phyloP scores from a whole-genome alignment of 179 eudicot genomes.

The Vitellaria paradoxa region DNA sequence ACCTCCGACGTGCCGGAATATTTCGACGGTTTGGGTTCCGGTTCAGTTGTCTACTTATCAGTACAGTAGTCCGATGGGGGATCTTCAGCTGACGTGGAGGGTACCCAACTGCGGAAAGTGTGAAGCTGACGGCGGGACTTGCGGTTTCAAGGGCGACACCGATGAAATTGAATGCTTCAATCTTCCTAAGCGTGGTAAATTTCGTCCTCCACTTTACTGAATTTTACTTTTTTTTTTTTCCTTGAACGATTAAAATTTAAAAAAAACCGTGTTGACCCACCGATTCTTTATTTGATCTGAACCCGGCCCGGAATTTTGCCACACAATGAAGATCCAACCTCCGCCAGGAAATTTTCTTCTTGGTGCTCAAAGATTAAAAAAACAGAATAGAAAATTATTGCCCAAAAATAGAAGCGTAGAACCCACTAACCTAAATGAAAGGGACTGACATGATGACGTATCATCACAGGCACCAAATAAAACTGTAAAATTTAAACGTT shows the following conservation, averaged over 20 bases:
- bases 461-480: too few species aligned
- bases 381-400: background rate
- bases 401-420: background rate
- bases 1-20: background rate
- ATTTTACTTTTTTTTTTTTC: too few species aligned
- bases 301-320: background rate
- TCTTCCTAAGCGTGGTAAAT: slow-evolving; percentile 16
- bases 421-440: too few species aligned
- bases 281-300: too few species aligned
- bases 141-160: slow-evolving; percentile 1
- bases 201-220: background rate
- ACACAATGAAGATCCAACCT: background rate
- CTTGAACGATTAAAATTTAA: too few species aligned
- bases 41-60: background rate
- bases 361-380: too few species aligned
- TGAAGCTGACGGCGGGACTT: slow-evolving; percentile 13
- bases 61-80: background rate
- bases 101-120: slow-evolving; percentile 8
- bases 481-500: too few species aligned
- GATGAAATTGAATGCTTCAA: background rate
- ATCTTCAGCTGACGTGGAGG: slow-evolving; percentile 17
- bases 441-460: too few species aligned
- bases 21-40: slow-evolving; percentile 5
- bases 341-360: too few species aligned
- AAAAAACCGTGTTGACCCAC: too few species aligned